A percentile compares a stretch with the other conserved stretches of the same genome.
Evolutionary conservation across 441 rosid species (phyloP).

Genomic region (Euphorbia celastroides): DNA sequence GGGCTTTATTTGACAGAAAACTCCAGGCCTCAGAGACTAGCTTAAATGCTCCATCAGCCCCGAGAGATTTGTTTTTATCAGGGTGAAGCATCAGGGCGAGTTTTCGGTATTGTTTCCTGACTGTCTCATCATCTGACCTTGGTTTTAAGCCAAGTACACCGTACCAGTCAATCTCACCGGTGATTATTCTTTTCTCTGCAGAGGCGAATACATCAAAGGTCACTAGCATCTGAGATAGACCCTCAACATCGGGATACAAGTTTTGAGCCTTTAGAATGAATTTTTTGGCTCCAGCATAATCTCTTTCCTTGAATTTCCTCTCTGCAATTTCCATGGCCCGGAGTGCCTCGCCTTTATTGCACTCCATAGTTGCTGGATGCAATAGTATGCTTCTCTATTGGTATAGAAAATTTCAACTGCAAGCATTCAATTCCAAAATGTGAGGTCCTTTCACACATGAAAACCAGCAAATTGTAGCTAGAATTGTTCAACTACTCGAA

Average conservation of each 20-base stretch:
- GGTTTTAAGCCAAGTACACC: slow-evolving; percentile 67
- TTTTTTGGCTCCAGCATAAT: slow-evolving; percentile 68
- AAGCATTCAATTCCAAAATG: slow-evolving; percentile 2
- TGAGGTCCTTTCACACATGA: slow-evolving; percentile 15
- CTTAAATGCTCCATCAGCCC: slow-evolving; percentile 88
- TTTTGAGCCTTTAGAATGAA: slow-evolving; percentile 76
- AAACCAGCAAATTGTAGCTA: slow-evolving; percentile 1
- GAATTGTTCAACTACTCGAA: slow-evolving; percentile 24
- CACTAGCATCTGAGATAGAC: slow-evolving; percentile 57
- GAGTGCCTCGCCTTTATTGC: slow-evolving; percentile 87
- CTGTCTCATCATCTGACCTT: slow-evolving; percentile 57
- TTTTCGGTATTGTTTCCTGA: slow-evolving; percentile 69
- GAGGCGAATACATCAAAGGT: slow-evolving; percentile 60
- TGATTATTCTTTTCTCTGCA: slow-evolving; percentile 49
- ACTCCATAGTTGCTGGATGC: slow-evolving; percentile 51
- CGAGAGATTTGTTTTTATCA: slow-evolving; percentile 79
- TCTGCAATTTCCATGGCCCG: slow-evolving; percentile 91
- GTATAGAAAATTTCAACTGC: slow-evolving; percentile 11
- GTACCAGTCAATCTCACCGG: slow-evolving; percentile 81
- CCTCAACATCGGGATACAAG: slow-evolving; percentile 72
- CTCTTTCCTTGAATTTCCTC: slow-evolving; percentile 60
- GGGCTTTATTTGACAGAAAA: slow-evolving; percentile 61
- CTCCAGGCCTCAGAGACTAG: slow-evolving; percentile 82
- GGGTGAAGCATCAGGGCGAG: slow-evolving; percentile 82
- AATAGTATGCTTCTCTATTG: slow-evolving; percentile 10